Base-by-base conservation (phyloP, 306 rosid genomes). In the Pueraria montana region DNA sequence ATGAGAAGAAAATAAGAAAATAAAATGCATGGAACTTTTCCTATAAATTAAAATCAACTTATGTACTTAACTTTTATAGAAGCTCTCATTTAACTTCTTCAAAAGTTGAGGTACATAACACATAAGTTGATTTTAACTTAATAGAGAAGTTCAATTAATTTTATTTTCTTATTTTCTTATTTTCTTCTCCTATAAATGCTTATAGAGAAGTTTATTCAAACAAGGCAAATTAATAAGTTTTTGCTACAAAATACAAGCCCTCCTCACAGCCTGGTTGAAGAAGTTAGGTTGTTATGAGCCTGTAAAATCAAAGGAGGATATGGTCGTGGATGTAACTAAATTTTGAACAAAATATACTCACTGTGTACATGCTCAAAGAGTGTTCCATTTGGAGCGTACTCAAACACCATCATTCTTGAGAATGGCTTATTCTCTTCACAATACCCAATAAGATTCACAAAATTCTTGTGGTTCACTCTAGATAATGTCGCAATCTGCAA, bases 351-450 rank as follows among this genome's bases (percentile, higher is more conserved):
- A 66, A 76, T 10, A 52, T 12, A 86, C 99, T 91, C 66, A 93
- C 99, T 79, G 74, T 93, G 98, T 80, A 96, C 82, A 88, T 96
- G 97, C 86, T 96, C 99, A 76, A 87, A 93, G 48, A 93, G 90
- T 0, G 99, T 92, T 87, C 99, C 99, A 73, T 96, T 96, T 40
- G 99, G 97, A 83, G 99, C 98, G 69, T 96, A 96, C 85, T 96
- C 99, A 77, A 93, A 96, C 74, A 96, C 96, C 96, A 96, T 88
- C 88, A 93, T 91, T 86, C 99, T 91, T 45, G 99, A 92, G 86
- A 96, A 93, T 52, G 99, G 99, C 62, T 91, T 83, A 30, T 85
- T 90, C 81, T 92, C 99, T 78, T 94, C 96, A 71, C 99, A 96
- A 49, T 87, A 93, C 17, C 99, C 99, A 13, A 96, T 87, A 26